These are phyloP conservation scores for Dinochytrium kinnereticum DNA, from an alignment of 371 early-diverging fungal species.

Conservation along the genomic window DNA sequence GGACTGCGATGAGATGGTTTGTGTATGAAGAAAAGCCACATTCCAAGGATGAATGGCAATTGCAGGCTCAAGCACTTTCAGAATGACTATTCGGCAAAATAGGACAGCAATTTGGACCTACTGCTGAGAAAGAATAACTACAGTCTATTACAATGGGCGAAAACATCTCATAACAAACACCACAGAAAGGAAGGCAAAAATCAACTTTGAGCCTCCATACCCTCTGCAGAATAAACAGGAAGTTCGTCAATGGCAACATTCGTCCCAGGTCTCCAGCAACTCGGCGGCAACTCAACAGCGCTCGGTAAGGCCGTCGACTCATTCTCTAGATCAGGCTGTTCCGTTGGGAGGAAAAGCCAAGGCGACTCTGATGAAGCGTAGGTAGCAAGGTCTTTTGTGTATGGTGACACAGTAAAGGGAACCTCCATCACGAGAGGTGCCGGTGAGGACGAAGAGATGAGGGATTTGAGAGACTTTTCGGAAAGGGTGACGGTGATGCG, in stretches of 20 bases:
- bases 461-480: background rate
- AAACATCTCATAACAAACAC: too few species aligned
- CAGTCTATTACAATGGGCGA: too few species aligned
- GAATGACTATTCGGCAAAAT: too few species aligned
- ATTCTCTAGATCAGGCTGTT: too few species aligned
- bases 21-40: too few species aligned
- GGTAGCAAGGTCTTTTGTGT: background rate
- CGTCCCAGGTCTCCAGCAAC: background rate
- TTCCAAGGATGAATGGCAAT: too few species aligned
- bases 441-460: background rate
- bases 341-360: conserved; percentile 1
- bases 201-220: too few species aligned
- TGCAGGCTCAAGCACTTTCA: too few species aligned
- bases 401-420: background rate
- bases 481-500: background rate
- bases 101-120: too few species aligned
- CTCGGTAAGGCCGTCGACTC: background rate
- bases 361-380: background rate
- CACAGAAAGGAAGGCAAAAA: too few species aligned
- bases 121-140: too few species aligned
- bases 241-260: background rate
- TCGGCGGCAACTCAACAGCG: background rate
- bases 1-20: too few species aligned
- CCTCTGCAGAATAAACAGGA: background rate
- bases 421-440: background rate